Evolutionary conservation across 768 basidiomycete species (phyloP).

Genomic region (Termitomyces eurrhizus): DNA sequence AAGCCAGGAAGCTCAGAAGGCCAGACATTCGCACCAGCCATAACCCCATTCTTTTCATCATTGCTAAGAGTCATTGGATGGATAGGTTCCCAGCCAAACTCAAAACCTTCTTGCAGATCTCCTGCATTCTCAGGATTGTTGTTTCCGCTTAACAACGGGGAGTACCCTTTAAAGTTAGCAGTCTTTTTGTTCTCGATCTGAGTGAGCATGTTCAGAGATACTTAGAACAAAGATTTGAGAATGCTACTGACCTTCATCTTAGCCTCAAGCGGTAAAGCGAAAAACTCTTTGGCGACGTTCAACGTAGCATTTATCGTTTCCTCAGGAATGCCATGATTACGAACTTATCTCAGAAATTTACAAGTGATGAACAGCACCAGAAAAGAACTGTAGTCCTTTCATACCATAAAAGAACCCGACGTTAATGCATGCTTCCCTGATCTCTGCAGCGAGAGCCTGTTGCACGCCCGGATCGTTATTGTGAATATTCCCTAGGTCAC

Average conservation of each 20-base stretch:
- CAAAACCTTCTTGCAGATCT: conserved; percentile 89
- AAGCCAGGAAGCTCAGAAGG: conserved; percentile 61
- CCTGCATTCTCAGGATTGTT: conserved; percentile 75
- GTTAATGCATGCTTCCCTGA: conserved; percentile 73
- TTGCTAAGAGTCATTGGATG: conserved; percentile 22
- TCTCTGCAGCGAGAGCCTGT: conserved; percentile 45
- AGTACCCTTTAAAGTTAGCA: conserved; percentile 76
- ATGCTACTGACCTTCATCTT: conserved; percentile 58
- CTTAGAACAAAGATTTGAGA: not conserved
- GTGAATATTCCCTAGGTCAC: conserved; percentile 40
- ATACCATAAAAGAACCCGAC: conserved; percentile 86
- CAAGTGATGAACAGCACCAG: not conserved
- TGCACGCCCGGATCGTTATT: conserved; percentile 33
- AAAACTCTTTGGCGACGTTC: conserved; percentile 55
- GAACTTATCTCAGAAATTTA: conserved; percentile 40
- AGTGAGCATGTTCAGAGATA: not conserved
- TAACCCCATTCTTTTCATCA: conserved; percentile 42
- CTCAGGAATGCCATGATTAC: conserved; percentile 71
- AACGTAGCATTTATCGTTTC: conserved; percentile 42
- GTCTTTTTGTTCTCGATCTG: conserved; percentile 69
- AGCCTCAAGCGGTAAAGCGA: conserved; percentile 52
- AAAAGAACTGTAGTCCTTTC: conserved; percentile 1
- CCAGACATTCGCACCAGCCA: conserved; percentile 79
- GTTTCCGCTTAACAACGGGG: conserved; percentile 65
- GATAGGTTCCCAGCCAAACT: conserved; percentile 70